These are phyloP conservation scores for Leishmania braziliensis DNA, from an alignment of 208 protist genomes.

Conservation along the genomic window DNA sequence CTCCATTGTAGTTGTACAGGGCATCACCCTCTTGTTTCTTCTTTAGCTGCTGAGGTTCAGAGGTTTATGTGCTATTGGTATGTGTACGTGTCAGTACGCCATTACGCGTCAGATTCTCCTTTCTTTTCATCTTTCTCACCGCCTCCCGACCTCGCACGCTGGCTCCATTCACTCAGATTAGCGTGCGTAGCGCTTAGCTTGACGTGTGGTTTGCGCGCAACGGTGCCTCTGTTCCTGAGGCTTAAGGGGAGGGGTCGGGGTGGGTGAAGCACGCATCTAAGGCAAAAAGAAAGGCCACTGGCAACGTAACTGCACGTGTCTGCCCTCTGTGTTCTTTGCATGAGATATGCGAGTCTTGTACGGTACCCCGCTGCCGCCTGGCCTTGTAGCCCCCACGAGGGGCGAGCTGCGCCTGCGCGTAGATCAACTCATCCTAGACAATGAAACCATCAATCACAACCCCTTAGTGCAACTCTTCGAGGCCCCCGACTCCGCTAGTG, in stretches of 20 bases:
- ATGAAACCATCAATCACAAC: conserved; percentile 65
- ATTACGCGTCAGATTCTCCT: not conserved
- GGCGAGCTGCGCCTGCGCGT: conserved; percentile 84
- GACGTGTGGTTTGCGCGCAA: not conserved
- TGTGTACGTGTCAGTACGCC: not conserved
- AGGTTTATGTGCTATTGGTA: not conserved
- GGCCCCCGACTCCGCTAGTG: not conserved
- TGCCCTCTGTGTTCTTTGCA: too few relatives aligned
- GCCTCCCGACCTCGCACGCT: not conserved
- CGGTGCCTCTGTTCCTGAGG: not conserved
- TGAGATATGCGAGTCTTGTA: conserved; percentile 60
- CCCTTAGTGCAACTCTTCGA: conserved; percentile 49
- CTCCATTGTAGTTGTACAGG: conserved; percentile 2
- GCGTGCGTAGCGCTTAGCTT: not conserved
- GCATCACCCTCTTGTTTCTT: not conserved
- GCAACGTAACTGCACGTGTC: not conserved
- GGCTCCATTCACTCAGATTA: not conserved
- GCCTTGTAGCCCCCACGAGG: conserved; percentile 62
- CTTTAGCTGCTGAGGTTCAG: not conserved
- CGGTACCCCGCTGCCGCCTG: conserved; percentile 69
- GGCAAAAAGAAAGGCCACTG: not conserved
- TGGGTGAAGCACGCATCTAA: not conserved
- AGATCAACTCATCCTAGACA: conserved; percentile 77
- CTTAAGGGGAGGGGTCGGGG: too few relatives aligned
- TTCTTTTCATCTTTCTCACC: not conserved